A percentile compares a stretch with the other conserved stretches of the same genome.
Evolutionary conservation across 2,329 filamentous ascomycete species (phyloP).

Genomic region (Microsporum ferrugineum): DNA sequence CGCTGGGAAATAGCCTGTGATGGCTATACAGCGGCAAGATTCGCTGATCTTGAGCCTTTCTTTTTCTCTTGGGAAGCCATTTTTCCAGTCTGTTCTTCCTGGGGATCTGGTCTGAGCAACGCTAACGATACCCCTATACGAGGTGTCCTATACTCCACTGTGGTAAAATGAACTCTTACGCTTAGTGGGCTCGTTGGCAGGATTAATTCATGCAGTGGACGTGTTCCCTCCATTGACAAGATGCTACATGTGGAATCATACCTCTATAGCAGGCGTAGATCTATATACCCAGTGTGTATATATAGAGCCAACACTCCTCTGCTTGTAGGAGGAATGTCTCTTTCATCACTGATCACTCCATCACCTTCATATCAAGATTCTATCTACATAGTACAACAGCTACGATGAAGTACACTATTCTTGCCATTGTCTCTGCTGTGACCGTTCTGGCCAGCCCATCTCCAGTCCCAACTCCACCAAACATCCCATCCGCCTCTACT

Average conservation of each 20-base stretch:
- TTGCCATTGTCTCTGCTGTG: slow-evolving; percentile 14
- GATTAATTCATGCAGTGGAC: background rate
- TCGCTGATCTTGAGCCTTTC: background rate
- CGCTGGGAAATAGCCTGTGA: background rate
- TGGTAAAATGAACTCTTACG: background rate
- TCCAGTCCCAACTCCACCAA: slow-evolving; percentile 40
- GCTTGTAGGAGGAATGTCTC: background rate
- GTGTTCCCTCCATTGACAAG: background rate
- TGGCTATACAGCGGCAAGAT: background rate
- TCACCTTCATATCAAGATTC: background rate
- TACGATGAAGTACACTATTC: slow-evolving; percentile 5
- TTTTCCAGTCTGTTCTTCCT: background rate
- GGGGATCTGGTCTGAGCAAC: background rate
- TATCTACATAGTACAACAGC: background rate
- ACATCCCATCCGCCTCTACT: slow-evolving; percentile 48
- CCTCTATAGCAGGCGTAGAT: background rate
- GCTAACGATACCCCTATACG: background rate
- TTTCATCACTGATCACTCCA: background rate
- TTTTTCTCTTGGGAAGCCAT: background rate
- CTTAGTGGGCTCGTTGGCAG: background rate
- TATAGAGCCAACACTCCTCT: background rate
- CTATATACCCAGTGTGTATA: background rate
- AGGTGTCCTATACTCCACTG: background rate
- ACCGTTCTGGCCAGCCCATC: slow-evolving; percentile 14
- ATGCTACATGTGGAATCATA: background rate